phyloP scores from a whole-genome alignment of 2,329 filamentous ascomycete species.

The Aspergillus texensis region DNA sequence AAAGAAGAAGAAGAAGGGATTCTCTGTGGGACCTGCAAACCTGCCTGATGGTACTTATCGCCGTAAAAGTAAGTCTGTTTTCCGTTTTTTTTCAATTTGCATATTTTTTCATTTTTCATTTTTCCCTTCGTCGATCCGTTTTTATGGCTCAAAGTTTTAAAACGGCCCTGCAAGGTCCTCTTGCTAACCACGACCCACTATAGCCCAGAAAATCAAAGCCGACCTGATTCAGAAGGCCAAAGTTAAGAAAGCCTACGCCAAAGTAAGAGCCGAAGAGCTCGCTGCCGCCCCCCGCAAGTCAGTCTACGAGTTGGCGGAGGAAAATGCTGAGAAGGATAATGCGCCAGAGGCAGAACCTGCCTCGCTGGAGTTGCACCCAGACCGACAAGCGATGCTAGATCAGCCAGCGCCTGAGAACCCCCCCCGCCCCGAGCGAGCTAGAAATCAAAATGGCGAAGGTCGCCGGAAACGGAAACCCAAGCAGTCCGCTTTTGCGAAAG shows the following conservation, averaged over 20 bases:
- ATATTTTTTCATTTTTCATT: neutral
- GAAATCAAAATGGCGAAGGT: conserved; percentile 28
- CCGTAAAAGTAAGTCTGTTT: conserved; percentile 64
- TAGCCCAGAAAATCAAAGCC: conserved; percentile 86
- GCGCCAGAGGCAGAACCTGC: conserved; percentile 28
- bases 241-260: conserved; percentile 88
- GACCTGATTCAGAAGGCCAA: conserved; percentile 90
- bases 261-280: conserved; percentile 70
- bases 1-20: conserved; percentile 69
- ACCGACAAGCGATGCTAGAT: conserved; percentile 62
- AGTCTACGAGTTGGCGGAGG: conserved; percentile 32
- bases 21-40: conserved; percentile 85
- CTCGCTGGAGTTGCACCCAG: conserved; percentile 61
- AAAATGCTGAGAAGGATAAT: conserved; percentile 19
- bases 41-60: conserved; percentile 86
- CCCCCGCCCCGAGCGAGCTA: conserved; percentile 24
- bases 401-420: conserved; percentile 34
- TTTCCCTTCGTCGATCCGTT: neutral
- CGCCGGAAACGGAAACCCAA: conserved; percentile 45
- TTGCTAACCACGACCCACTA: conserved; percentile 7
- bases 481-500: conserved; percentile 63
- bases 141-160: neutral
- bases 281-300: conserved; percentile 36
- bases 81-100: neutral
- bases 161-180: neutral